Evolutionary conservation across 2,329 filamentous ascomycete species (phyloP), one percentile per base, ranked within the genome.

Genomic region (Cryphonectria japonica): DNA sequence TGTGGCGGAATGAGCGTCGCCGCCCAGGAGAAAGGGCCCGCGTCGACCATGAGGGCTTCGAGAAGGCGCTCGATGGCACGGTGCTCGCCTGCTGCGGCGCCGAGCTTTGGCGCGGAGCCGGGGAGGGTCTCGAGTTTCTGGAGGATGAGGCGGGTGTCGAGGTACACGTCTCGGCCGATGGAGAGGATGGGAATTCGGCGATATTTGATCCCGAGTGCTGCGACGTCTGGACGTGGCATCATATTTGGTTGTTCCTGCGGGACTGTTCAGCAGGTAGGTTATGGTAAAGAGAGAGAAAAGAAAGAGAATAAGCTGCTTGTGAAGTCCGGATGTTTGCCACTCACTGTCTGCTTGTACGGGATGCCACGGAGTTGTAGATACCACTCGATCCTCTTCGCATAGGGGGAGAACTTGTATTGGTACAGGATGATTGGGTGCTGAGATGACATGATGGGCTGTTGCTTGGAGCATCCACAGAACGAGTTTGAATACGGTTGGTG

Each of bases 141-240:
- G 29, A 94, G 79, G 75, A 93, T 93, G 32, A 93, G 85, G 2
- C 89, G 87, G 2, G 89, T 90, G 82, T 94, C 92, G 72, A 88
- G 82, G 81, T 93, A 93, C 60, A 94, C 81, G 76, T 92, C 88
- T 7, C 87, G 83, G 22, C 90, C 91, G 74, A 93, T 89, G 32
- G 88, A 81, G 66, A 93, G 80, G 66, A 93, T 77, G 1, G 92
- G 92, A 70, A 93, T 93, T 70, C 92, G 90, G 4, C 91, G 87
- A 80, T 94, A 91, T 8, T 83, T 81, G 69, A 93, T 84, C 37
- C 89, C 90, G 19, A 94, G 84, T 1, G 82, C 81, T 26, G 82
- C 79, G 19, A 93, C 77, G 77, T 92, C 90, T 0, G 90, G 90
- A 37, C 91, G 88, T 8, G 92, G 92, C 77, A 93, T 83, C 46